These are phyloP conservation scores for Ziziphus jujuba DNA, from an alignment of 306 rosid genomes.

Conservation along the genomic window DNA sequence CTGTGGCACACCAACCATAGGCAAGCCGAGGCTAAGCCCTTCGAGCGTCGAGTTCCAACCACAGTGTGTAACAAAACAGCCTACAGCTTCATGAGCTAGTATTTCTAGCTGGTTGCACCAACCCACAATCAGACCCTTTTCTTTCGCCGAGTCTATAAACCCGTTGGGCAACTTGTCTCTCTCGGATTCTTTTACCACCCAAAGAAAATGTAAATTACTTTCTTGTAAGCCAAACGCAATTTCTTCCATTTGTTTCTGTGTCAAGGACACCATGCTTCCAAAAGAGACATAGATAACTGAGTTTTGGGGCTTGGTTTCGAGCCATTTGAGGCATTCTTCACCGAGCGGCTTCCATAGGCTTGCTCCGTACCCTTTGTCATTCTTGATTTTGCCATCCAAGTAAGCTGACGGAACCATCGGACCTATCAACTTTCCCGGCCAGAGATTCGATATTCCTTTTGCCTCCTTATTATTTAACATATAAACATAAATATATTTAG, in stretches of 20 bases:
- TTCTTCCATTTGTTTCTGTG: conserved; percentile 30
- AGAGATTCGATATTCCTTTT: conserved; percentile 20
- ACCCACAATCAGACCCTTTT: conserved; percentile 39
- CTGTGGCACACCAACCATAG: conserved; percentile 62
- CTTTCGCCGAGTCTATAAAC: conserved; percentile 26
- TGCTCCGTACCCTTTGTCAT: conserved; percentile 38
- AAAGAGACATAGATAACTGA: conserved; percentile 48
- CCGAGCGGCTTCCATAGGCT: conserved; percentile 29
- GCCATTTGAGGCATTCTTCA: conserved; percentile 32
- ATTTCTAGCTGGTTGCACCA: conserved; percentile 70
- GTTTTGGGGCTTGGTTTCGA: conserved; percentile 22
- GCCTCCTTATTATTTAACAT: conserved; percentile 3
- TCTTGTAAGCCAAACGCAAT: conserved; percentile 36
- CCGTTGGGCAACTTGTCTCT: conserved; percentile 32
- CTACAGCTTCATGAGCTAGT: conserved; percentile 46
- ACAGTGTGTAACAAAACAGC: conserved; percentile 63
- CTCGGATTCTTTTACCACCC: conserved; percentile 39
- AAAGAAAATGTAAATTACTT: conserved; percentile 31
- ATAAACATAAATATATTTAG: neutral
- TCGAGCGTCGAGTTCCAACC: conserved; percentile 77
- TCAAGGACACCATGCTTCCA: conserved; percentile 45
- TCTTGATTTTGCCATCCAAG: conserved; percentile 32
- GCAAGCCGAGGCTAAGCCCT: conserved; percentile 61
- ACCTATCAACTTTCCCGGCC: conserved; percentile 36
- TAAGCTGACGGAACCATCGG: conserved; percentile 55